Base-by-base conservation (phyloP, 31 red algal genomes). In the Asparagopsis taxiformis region DNA sequence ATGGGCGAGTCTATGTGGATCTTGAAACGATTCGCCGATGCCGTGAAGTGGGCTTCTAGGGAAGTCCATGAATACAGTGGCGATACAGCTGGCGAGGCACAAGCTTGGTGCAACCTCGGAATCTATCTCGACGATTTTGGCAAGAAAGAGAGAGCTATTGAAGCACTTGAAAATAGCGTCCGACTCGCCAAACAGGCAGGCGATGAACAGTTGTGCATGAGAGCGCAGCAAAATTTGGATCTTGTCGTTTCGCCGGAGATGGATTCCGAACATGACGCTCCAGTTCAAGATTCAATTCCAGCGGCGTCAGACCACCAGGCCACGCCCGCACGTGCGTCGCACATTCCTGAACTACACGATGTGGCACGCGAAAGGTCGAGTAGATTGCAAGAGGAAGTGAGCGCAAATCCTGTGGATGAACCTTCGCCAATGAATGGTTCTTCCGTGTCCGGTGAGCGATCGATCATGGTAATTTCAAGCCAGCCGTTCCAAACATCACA, bases 101-200 rank as follows among this genome's bases (percentile, higher is more conserved):
- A 85, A 48, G 80, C 80, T 29, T 85, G 69, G 68, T 85, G 80
- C 59, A 85, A 85, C 53, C 68, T 85, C 56, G 80, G 80, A 15
- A 65, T 75, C 11, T 85, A 85, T 59, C 48, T 85, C 23, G 80
- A 85, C 51, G 80, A 85, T 57, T 74, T 57, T 74, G 80, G 80
- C 16, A 85, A 68, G 32, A 57, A 61, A 22, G 68, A 85, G 22
- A 75, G 70, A 36, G 80, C 80, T 3, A 85, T 74, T 23, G 80
- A 85, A 30, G 80, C 80, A 20, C 61, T 85, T 13, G 32, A 36
- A 28, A 64, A 74, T 48, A 85, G 80, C 26, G 59, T 75, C 21
- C 55, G 50, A 17, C 51, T 85, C 21, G 80, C 80, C 39, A 49
- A 60, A 32, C 58, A 85, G 46, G 54, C 68, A n/a, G 69, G 17